Conservation (phyloP, 768 basidiomycete genomes). For the Kwoniella dejecticola region DNA sequence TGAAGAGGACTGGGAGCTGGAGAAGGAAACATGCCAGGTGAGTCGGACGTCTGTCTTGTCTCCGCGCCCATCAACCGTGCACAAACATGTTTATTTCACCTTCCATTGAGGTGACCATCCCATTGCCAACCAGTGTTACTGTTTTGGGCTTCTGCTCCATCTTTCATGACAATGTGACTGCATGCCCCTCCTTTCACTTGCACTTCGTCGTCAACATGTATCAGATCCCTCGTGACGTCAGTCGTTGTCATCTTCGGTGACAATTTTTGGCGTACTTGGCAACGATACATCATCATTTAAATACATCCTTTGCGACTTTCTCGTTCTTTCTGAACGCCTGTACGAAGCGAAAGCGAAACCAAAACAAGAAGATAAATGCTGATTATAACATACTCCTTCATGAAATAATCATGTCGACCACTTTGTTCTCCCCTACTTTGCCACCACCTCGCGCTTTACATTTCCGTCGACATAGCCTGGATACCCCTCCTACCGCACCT, state of each 20-base stretch:
- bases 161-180: neutral
- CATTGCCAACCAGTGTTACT: neutral
- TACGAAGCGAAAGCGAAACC: neutral
- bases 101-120: conserved; percentile 1
- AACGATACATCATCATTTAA: neutral
- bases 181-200: conserved; percentile 6
- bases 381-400: neutral
- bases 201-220: conserved; percentile 1
- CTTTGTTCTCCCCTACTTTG: conserved; percentile 5
- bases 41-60: conserved; percentile 16
- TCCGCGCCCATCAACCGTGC: neutral
- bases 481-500: conserved; percentile 29
- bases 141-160: conserved; percentile 2
- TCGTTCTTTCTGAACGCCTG: neutral
- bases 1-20: conserved; percentile 38
- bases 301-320: neutral
- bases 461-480: conserved; percentile 19
- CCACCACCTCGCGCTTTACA: conserved; percentile 1
- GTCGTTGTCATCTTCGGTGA: neutral
- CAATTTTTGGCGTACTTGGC: neutral
- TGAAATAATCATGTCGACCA: neutral
- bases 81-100: neutral
- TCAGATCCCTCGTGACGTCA: conserved; percentile 22
- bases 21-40: conserved; percentile 43
- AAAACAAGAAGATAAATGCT: conserved; percentile 1